A percentile compares a stretch with the other conserved stretches of the same genome.
Evolutionary conservation across 257 asterid genomes (phyloP).

Genomic region (Przewalskia tangutica): DNA sequence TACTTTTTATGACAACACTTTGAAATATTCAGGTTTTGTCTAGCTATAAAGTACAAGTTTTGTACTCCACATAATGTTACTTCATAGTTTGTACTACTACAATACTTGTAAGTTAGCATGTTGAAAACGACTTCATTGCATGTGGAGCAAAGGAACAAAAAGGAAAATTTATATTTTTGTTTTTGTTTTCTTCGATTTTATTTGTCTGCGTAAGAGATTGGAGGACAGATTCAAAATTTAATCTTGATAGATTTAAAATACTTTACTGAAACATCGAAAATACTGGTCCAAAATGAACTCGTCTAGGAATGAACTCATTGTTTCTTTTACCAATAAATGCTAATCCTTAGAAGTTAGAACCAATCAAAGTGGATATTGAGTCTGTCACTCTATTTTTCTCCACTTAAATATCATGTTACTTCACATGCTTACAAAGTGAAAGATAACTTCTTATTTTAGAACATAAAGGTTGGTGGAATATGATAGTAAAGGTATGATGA

Average conservation of each 20-base stretch:
- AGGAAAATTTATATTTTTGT: too few relatives aligned
- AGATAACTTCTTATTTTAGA: too few relatives aligned
- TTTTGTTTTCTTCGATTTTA: background rate
- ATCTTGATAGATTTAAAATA: background rate
- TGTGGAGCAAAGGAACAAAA: background rate
- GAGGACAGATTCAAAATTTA: background rate
- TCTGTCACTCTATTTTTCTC: too few relatives aligned
- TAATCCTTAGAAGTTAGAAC: too few relatives aligned
- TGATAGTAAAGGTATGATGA: too few relatives aligned
- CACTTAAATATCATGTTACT: too few relatives aligned
- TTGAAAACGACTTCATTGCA: background rate
- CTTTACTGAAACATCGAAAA: too few relatives aligned
- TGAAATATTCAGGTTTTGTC: background rate
- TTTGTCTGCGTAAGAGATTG: too few relatives aligned
- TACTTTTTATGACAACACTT: background rate
- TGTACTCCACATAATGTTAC: background rate
- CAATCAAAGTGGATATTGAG: too few relatives aligned
- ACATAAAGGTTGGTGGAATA: too few relatives aligned
- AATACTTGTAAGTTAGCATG: background rate
- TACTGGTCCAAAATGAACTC: background rate
- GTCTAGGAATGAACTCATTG: background rate
- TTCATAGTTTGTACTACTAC: background rate
- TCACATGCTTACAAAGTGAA: too few relatives aligned
- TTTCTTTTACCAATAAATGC: too few relatives aligned
- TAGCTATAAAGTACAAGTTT: background rate